Evolutionary conservation across 768 basidiomycete species (phyloP), one percentile per base, ranked within the genome.

Genomic region (Suillus decipiens): DNA sequence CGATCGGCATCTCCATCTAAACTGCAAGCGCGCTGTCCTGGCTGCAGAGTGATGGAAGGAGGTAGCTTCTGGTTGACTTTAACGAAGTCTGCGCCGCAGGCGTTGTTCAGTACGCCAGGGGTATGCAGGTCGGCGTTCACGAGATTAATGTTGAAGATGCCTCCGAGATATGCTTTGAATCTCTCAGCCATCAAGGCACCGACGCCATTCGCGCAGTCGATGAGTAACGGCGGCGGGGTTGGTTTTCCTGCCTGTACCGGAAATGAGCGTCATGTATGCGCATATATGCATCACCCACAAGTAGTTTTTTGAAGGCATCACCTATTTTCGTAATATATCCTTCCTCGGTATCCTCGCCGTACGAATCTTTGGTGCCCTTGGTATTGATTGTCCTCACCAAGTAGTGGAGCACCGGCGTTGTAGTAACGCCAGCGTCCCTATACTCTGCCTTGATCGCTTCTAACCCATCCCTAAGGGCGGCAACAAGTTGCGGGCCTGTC

Each of bases 151-250:
- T 84, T 80, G 36, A 99, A 75, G 8, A 78, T 81, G 31, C 80
- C 80, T 19, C 82, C 84, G 28, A 97, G 83, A 60, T 85, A 81
- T 60, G 83, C 76, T 5, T 80, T 71, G 43, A 99, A 78, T 48
- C 82, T 84, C 39, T 79, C 78, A 14, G 92, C 87, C 43, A 90
- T 88, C 8, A 82, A 78, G 17, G 91, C 86, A 54, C 97, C 97
- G 28, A 99, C 97, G 33, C 97, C 97, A 73, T 99, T 99, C n/a
- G 97, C 97, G 73, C 97, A 99, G 75, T 99, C 97, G 47, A 99
- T 81, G n/a, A 91, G 74, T 54, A 99, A 71, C 42, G 88, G 85
- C 17, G 83, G 75, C 12, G 83, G 76, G 59, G 80, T 76, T 47
- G 79, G 76, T 74, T 88, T 88, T 63, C 87, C 86, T 31, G 82